Evolutionary conservation across 257 asterid genomes (phyloP).

Genomic region (Solanum piurae): DNA sequence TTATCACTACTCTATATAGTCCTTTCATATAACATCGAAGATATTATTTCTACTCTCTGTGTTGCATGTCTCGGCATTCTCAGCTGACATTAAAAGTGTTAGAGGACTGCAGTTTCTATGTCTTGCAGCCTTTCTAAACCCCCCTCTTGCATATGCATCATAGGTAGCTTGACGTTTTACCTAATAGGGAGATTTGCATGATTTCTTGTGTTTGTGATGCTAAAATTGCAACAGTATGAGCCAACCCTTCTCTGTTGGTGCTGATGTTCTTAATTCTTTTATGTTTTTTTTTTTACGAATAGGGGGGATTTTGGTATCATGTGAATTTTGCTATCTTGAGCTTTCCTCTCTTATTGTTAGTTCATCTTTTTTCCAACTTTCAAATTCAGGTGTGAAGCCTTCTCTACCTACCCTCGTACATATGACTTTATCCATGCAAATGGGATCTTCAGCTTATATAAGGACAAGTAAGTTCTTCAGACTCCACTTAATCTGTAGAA

Average conservation of each 20-base stretch:
- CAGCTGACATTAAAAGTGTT: not conserved
- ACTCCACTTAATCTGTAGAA: not conserved
- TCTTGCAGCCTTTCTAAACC: not conserved
- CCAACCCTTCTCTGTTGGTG: not conserved
- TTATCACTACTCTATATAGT: not conserved
- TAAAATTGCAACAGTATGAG: not conserved
- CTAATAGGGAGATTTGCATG: not conserved
- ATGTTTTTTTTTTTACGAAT: not conserved
- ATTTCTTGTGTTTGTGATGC: not conserved
- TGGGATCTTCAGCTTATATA: conserved; percentile 29
- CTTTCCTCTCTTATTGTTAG: not conserved
- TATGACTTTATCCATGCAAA: conserved; percentile 37
- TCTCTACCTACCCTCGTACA: conserved; percentile 35
- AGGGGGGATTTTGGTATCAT: not conserved
- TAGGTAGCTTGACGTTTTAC: not conserved
- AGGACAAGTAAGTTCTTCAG: conserved; percentile 22
- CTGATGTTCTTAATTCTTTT: not conserved
- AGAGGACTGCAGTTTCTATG: not conserved
- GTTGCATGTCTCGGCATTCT: not conserved
- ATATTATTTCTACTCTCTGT: not conserved
- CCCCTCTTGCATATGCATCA: not conserved
- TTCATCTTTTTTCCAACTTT: not conserved
- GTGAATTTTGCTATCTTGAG: not conserved
- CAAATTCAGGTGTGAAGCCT: conserved; percentile 31
- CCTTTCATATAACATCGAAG: not conserved